phyloP scores from a whole-genome alignment of 306 rosid species.

The Begonia peltatifolia region DNA sequence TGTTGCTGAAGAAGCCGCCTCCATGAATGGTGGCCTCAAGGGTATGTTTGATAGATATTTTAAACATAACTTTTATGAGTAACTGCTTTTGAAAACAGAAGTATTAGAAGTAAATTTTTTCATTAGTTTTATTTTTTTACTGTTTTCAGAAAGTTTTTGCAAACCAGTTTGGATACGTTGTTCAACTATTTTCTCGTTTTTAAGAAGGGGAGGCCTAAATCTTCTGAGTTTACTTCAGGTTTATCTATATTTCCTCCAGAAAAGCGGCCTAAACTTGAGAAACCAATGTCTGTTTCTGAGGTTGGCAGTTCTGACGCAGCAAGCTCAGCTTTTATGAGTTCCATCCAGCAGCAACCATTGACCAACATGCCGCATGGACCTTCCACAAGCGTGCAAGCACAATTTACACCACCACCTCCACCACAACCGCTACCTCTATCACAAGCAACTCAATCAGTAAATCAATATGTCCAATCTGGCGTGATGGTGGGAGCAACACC shows the following conservation, averaged over 20 bases:
- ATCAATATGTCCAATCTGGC: constrained; percentile 59
- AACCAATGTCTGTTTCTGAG: constrained; percentile 34
- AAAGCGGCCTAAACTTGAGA: constrained; percentile 69
- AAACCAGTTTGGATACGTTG: no score
- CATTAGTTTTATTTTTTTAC: no score
- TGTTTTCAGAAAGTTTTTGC: no score
- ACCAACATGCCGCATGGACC: constrained; percentile 21
- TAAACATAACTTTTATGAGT: no score
- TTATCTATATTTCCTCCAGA: constrained; percentile 44
- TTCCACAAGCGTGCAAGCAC: constrained; percentile 17
- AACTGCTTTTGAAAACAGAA: no score
- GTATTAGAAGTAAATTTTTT: no score
- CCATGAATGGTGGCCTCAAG: constrained; percentile 29
- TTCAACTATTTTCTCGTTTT: no score
- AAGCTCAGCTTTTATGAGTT: constrained; percentile 27
- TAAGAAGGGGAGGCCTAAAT: constrained; percentile 1
- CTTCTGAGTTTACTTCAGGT: constrained; percentile 34
- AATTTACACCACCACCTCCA: constrained; percentile 31
- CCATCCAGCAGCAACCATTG: constrained; percentile 32
- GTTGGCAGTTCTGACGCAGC: constrained; percentile 32
- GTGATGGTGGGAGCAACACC: constrained; percentile 43
- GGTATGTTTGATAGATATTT: no score
- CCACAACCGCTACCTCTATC: constrained; percentile 32
- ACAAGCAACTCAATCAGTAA: constrained; percentile 29
- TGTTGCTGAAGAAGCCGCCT: constrained; percentile 90